Percentiles rank a stretch among this genome's conserved stretches.
These are phyloP conservation scores for Akanthomyces dipterigenus DNA, from an alignment of 2,329 filamentous ascomycete genomes.

Conservation along the genomic window DNA sequence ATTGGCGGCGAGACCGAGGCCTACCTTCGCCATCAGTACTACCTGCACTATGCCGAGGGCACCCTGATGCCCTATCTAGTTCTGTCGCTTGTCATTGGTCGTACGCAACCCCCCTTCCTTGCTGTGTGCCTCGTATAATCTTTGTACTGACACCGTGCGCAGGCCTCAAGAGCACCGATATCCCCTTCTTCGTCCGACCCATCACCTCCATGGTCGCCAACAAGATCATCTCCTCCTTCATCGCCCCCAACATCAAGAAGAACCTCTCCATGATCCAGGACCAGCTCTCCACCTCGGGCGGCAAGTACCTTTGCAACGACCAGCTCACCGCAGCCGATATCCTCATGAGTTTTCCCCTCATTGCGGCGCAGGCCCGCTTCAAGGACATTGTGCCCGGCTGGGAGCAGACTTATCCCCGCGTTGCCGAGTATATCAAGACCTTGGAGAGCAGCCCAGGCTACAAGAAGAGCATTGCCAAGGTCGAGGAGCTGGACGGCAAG, in stretches of 20 bases:
- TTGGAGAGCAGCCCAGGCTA: slow-evolving; percentile 43
- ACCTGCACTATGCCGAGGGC: slow-evolving; percentile 81
- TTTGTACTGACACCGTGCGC: background rate
- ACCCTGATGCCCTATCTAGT: slow-evolving; percentile 69
- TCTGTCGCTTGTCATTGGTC: slow-evolving; percentile 51
- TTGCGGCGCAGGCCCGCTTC: slow-evolving; percentile 35
- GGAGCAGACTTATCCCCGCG: slow-evolving; percentile 33
- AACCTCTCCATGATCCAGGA: slow-evolving; percentile 45
- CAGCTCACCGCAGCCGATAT: slow-evolving; percentile 47
- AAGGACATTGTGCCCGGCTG: slow-evolving; percentile 37
- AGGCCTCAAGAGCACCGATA: slow-evolving; percentile 37
- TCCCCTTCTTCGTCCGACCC: slow-evolving; percentile 49
- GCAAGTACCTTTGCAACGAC: slow-evolving; percentile 42
- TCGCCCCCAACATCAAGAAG: slow-evolving; percentile 41
- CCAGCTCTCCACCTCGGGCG: slow-evolving; percentile 39
- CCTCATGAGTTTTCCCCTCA: slow-evolving; percentile 45
- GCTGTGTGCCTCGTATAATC: background rate
- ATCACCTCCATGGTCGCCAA: slow-evolving; percentile 40
- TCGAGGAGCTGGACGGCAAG: slow-evolving; percentile 41
- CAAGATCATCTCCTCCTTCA: slow-evolving; percentile 31
- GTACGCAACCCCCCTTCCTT: slow-evolving; percentile 32
- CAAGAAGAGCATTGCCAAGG: slow-evolving; percentile 39
- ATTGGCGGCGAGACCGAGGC: slow-evolving; percentile 54
- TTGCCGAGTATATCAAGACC: slow-evolving; percentile 40
- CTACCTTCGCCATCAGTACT: slow-evolving; percentile 57